Conservation (phyloP, 2,329 filamentous ascomycete genomes). For the Eurotiales sp. region DNA sequence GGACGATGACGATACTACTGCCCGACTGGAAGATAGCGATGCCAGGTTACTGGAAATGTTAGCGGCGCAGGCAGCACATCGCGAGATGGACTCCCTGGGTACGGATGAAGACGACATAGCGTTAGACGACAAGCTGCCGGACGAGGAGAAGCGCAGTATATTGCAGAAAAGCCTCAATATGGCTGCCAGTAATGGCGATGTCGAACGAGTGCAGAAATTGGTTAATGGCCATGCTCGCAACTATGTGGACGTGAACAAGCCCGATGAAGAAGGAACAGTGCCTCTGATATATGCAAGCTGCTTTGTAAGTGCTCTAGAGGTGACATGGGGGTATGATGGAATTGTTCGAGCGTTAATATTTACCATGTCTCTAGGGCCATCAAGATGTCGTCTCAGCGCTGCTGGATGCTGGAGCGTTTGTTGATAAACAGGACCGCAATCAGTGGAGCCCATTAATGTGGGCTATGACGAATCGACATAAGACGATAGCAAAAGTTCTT, state of each 20-base stretch:
- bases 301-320: slow-evolving; percentile 62
- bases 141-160: slow-evolving; percentile 72
- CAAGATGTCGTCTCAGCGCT: slow-evolving; percentile 81
- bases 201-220: slow-evolving; percentile 72
- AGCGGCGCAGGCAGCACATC: slow-evolving; percentile 84
- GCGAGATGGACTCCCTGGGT: slow-evolving; percentile 63
- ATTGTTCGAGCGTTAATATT: slow-evolving; percentile 2
- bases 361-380: slow-evolving; percentile 60
- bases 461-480: slow-evolving; percentile 98
- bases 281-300: slow-evolving; percentile 96
- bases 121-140: slow-evolving; percentile 67
- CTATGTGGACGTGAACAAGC: slow-evolving; percentile 78
- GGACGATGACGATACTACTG: slow-evolving; percentile 33
- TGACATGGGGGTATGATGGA: neutral
- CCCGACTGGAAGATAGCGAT: slow-evolving; percentile 70
- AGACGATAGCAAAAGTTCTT: slow-evolving; percentile 87
- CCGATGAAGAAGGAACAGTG: slow-evolving; percentile 93
- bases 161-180: slow-evolving; percentile 88
- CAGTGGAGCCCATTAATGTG: slow-evolving; percentile 99
- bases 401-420: slow-evolving; percentile 78
- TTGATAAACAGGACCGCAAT: slow-evolving; percentile 92
- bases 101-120: slow-evolving; percentile 78
- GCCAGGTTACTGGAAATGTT: slow-evolving; percentile 91
- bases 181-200: slow-evolving; percentile 94
- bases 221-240: slow-evolving; percentile 68